phyloP scores from a whole-genome alignment of 2,329 filamentous ascomycete species.

The Scytalidium lignicola region DNA sequence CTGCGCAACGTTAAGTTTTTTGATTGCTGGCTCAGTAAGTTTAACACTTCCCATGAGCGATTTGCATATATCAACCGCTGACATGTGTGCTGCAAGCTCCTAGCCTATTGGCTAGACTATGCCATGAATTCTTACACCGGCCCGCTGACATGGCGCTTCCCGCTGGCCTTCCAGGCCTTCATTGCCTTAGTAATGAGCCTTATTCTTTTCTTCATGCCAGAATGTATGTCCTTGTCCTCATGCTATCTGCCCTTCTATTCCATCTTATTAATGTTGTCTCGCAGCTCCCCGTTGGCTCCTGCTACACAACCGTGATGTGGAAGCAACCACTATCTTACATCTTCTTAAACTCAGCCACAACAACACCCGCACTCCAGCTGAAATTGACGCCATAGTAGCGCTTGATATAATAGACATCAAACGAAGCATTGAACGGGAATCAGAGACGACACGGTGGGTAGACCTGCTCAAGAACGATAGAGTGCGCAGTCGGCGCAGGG shows the following conservation, averaged over 20 bases:
- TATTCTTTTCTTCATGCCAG: neutral
- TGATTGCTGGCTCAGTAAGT: neutral
- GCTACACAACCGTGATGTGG: neutral
- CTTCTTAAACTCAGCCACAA: neutral
- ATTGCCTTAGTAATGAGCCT: neutral
- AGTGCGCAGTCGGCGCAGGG: neutral
- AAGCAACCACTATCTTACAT: neutral
- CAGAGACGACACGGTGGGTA: neutral
- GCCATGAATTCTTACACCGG: conserved; percentile 14
- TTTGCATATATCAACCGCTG: neutral
- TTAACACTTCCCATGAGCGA: neutral
- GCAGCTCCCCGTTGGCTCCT: neutral
- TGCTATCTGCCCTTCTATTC: no score
- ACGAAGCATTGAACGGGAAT: neutral
- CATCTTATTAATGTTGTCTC: neutral
- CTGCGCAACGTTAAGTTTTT: conserved; percentile 1
- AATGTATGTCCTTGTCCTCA: neutral
- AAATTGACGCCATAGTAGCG: neutral
- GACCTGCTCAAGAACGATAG: neutral
- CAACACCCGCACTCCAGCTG: neutral
- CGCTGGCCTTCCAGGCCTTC: conserved; percentile 34
- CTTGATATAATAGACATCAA: neutral
- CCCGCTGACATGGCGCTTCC: conserved; percentile 48
- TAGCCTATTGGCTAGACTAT: neutral
- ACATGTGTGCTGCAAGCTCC: neutral